phyloP scores from a whole-genome alignment of 306 rosid genomes.

The Cucurbita ficifolia region DNA sequence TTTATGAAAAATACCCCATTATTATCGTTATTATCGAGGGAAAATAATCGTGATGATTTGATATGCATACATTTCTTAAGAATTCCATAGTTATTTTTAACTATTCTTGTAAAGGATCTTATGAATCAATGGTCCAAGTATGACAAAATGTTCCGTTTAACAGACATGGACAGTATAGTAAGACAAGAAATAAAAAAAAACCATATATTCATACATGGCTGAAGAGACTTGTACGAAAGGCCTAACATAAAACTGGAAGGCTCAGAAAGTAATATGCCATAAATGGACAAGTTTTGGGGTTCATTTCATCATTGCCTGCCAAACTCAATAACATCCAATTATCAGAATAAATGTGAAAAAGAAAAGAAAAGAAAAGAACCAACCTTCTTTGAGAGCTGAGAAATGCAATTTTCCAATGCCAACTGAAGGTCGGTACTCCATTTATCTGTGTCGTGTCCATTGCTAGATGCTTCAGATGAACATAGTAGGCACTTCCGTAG shows the following conservation, averaged over 20 bases:
- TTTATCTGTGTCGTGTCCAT: slow-evolving; percentile 27
- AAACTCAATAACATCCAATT: slow-evolving; percentile 7
- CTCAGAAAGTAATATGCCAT: not conserved
- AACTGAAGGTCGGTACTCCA: slow-evolving; percentile 41
- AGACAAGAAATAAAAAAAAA: not conserved
- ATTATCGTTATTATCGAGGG: not conserved
- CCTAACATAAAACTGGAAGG: not conserved
- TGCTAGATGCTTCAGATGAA: slow-evolving; percentile 39
- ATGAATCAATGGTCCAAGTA: not conserved
- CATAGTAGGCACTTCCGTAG: slow-evolving; percentile 64
- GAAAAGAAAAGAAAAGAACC: slow-evolving; percentile 3
- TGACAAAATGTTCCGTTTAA: not conserved
- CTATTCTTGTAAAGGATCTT: not conserved
- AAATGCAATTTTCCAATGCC: slow-evolving; percentile 65
- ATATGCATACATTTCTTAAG: not conserved
- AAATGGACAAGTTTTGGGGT: not conserved
- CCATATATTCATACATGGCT: not conserved
- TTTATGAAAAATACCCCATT: not conserved
- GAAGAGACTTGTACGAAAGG: not conserved
- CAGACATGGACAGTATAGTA: not conserved
- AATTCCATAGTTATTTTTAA: not conserved
- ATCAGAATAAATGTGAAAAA: not conserved
- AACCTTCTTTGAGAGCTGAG: slow-evolving; percentile 62
- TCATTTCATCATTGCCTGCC: not conserved
- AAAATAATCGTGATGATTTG: not conserved